Percentiles rank a stretch among this genome's conserved stretches.
Evolutionary conservation across 805 yeast species (phyloP).

Genomic region (Nakazawaea ernobii): DNA sequence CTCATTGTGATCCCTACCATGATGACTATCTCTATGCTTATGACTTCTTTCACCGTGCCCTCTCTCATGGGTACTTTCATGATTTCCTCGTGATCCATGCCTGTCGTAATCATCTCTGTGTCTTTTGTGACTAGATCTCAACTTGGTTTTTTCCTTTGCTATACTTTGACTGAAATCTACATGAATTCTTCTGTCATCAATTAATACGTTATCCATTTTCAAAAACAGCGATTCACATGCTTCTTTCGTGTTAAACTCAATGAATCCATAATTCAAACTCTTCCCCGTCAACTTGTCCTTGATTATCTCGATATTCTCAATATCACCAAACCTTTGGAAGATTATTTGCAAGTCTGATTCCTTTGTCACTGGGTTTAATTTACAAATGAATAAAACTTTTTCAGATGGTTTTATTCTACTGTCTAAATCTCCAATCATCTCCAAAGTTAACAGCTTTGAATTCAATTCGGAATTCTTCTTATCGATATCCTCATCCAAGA

Average conservation of each 20-base stretch:
- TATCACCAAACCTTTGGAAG: constrained; percentile 57
- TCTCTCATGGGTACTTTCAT: neutral
- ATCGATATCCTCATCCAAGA: constrained; percentile 18
- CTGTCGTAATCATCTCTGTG: neutral
- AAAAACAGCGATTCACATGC: constrained; percentile 59
- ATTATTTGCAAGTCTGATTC: constrained; percentile 49
- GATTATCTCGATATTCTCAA: constrained; percentile 46
- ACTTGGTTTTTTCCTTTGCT: constrained; percentile 5
- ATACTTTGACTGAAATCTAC: constrained; percentile 67
- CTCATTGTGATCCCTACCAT: neutral
- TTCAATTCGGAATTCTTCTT: constrained; percentile 29
- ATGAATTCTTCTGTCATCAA: constrained; percentile 58
- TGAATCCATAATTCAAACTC: constrained; percentile 57
- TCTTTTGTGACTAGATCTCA: neutral
- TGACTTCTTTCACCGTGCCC: neutral
- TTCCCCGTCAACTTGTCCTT: constrained; percentile 40
- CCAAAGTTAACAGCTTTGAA: constrained; percentile 55
- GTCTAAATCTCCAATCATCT: constrained; percentile 55
- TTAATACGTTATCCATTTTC: constrained; percentile 55
- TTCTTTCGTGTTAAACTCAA: constrained; percentile 42
- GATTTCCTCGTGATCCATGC: neutral
- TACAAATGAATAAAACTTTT: constrained; percentile 55
- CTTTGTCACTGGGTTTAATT: constrained; percentile 56
- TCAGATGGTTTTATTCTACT: constrained; percentile 59
- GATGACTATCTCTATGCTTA: neutral